Base-by-base conservation (phyloP, 352 stramenopile genomes). In the Globisporangium perplexum region DNA sequence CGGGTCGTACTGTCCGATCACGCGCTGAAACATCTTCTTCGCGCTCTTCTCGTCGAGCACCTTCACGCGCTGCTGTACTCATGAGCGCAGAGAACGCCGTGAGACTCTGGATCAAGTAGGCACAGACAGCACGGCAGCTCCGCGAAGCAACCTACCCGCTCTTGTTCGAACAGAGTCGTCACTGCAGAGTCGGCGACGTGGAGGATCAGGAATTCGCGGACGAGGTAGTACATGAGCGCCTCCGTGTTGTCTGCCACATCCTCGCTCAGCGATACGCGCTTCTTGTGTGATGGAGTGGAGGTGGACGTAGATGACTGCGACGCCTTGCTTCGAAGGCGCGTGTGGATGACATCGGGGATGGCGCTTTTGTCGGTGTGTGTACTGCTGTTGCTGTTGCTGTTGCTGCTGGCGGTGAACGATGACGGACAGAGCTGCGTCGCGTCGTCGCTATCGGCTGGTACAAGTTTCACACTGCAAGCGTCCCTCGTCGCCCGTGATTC, bases 121-220 rank as follows among this genome's bases (percentile, higher is more conserved):
- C 3, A 39, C 8, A 35, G 30, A 18, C 33, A 18, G 18, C 33
- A 17, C 4, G 14, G 33, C 33, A 18, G 33, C 12, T 17, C 14
- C 30, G 33, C 14, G 12, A 11, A 39, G 11, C 8, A 4, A 39
- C 33, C 5, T 39, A 73, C 60, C 52, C 52, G 59, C 58, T 87
- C 73, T 55, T 67, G 53, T 7, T 82, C 72, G 33, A 87, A 64
- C 50, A 78, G 51, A 31, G 62, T 49, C 23, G 71, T 57, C 50
- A 86, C 59, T 36, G 33, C 41, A 15, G 71, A 57, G 2, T 68
- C 59, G 1, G 69, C 67, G 46, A 69, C 67, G 33, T 77, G 70
- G 11, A 68, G 65, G 23, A 68, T 59, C 11, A 91, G 62, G 35
- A 84, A 87, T 24, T 87, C 71, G 2, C 72, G 74, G n/a, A 89